Evolutionary conservation across 768 basidiomycete genomes (phyloP), one percentile per base, ranked within the genome.

Genomic region (Mycena pura): DNA sequence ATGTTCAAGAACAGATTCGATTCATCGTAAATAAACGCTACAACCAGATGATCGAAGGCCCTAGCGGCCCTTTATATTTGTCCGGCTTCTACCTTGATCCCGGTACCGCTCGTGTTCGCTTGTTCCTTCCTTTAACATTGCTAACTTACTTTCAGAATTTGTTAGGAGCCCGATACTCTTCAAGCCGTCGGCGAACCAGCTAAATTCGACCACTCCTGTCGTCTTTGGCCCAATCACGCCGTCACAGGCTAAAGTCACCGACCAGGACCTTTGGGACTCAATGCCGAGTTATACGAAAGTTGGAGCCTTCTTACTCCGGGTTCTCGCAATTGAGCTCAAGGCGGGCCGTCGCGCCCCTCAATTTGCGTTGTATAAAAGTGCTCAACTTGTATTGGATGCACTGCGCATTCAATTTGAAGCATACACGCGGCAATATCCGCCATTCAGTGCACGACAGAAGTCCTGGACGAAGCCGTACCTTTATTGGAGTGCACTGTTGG

Each of bases 61-160:
- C 64, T 0, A 60, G 54, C 4, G 57, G 61, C 9, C 60, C 65
- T 25, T 39, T 69, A 9, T 74, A 70, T 52, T 46, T 72, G 0
- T 39, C 68, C 0, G 63, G 63, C 2, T 70, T 74, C 34, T 57
- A 69, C 27, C 66, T 73, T 5, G 60, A 74, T 57, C 72, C 70
- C 6, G 52, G 70, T 71, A 40, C n/a, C 3, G 6, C 6, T 19
- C 28, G n/a, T 31, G 56, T 56, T n/a, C 10, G 31, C 36, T 40
- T 1, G 6, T 41, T 25, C 6, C n/a, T n/a, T n/a, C n/a, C n/a
- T n/a, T n/a, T n/a, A n/a, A n/a, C n/a, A n/a, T n/a, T n/a, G n/a
- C 21, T 48, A 2, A 29, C n/a, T 32, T 8, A 2, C 5, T 46
- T 44, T 41, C 46, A 63, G 61, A 56, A 22, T 34, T 50, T 21